A percentile compares a stretch with the other conserved stretches of the same genome.
Evolutionary conservation across 164 flowering plant genomes (phyloP).

Genomic region (Annona squamosa): DNA sequence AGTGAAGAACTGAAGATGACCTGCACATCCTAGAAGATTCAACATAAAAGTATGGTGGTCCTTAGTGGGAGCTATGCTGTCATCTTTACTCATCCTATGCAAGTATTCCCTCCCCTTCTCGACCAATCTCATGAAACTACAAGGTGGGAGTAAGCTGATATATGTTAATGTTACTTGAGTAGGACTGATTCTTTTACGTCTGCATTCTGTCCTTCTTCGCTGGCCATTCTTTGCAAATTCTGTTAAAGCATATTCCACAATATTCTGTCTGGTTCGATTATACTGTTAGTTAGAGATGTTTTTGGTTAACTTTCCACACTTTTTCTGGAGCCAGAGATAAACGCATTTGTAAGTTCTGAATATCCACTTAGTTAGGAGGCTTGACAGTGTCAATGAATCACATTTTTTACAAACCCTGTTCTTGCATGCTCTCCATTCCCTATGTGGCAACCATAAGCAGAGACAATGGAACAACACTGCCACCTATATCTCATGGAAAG

Average conservation of each 20-base stretch:
- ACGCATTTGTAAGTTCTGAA: conserved; percentile 1
- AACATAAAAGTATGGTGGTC: conserved; percentile 10
- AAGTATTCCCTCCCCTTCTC: conserved; percentile 1
- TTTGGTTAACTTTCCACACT: background rate
- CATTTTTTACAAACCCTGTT: background rate
- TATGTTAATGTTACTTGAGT: conserved; percentile 1
- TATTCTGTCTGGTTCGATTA: conserved; percentile 1
- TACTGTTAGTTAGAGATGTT: conserved; percentile 2
- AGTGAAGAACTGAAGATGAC: background rate
- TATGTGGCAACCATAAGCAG: background rate
- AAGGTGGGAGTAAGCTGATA: conserved; percentile 2
- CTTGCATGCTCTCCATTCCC: conserved; percentile 1
- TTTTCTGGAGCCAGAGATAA: background rate
- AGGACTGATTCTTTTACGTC: background rate
- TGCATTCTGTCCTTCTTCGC: background rate
- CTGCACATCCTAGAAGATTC: conserved; percentile 6
- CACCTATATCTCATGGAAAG: conserved; percentile 1
- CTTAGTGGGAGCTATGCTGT: background rate
- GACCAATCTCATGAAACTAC: conserved; percentile 8
- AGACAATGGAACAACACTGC: conserved; percentile 2
- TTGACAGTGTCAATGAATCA: conserved; percentile 1
- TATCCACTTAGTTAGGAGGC: background rate
- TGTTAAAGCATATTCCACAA: conserved; percentile 6
- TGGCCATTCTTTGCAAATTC: conserved; percentile 1
- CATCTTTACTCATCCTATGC: conserved; percentile 6